A percentile compares a stretch with the other conserved stretches of the same genome.
Conservation (phyloP, 2,329 filamentous ascomycete species). For the Pseudopyrenochaeta lycopersici region DNA sequence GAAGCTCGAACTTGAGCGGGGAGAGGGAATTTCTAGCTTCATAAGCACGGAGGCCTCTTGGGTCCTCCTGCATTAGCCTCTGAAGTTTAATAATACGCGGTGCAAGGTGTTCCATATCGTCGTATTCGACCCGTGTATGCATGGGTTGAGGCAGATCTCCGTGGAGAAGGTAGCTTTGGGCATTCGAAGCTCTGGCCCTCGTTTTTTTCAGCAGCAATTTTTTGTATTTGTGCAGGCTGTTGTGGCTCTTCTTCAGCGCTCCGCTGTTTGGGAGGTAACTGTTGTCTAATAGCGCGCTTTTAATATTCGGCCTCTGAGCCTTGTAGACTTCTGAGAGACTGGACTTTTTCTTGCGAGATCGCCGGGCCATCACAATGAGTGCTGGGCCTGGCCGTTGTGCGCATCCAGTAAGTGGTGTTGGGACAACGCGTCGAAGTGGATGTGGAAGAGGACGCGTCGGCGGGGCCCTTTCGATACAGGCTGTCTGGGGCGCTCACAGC, state of each 20-base stretch:
- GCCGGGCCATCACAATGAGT: neutral
- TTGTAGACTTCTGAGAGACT: too few relatives aligned
- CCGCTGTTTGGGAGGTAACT: too few relatives aligned
- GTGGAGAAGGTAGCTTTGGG: neutral
- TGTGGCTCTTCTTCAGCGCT: too few relatives aligned
- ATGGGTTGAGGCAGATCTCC: neutral
- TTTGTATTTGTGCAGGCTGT: too few relatives aligned
- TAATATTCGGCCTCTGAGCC: too few relatives aligned
- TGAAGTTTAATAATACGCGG: neutral
- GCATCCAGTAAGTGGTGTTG: neutral
- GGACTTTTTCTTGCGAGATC: neutral
- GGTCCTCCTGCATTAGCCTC: constrained; percentile 12
- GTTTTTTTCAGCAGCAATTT: too few relatives aligned
- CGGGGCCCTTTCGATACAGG: neutral
- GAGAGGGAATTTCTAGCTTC: neutral
- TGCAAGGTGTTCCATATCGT: neutral
- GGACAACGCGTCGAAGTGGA: neutral
- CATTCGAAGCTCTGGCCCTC: neutral
- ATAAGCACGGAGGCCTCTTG: constrained; percentile 3
- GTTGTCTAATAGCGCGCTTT: too few relatives aligned
- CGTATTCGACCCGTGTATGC: neutral
- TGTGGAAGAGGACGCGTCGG: constrained; percentile 12
- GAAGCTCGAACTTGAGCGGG: constrained; percentile 29
- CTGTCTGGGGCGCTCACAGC: neutral
- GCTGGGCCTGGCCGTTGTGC: neutral